These are phyloP conservation scores for Lasiodiplodia sp. DNA, from an alignment of 2,329 filamentous ascomycete genomes.

Conservation along the genomic window DNA sequence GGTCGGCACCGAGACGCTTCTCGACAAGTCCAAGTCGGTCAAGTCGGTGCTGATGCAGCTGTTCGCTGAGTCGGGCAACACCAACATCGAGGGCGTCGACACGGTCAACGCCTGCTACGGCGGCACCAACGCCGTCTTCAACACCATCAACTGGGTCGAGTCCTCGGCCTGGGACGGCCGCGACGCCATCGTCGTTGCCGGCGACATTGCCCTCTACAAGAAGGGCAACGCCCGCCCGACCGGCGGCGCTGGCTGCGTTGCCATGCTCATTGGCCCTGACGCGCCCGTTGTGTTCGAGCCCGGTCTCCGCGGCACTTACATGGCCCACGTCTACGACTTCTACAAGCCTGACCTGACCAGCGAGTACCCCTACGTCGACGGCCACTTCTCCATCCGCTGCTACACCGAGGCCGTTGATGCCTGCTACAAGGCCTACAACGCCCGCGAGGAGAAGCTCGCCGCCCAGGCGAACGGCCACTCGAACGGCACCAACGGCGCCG, in stretches of 20 bases:
- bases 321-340: slow-evolving; percentile 62
- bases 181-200: slow-evolving; percentile 60
- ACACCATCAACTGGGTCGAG: slow-evolving; percentile 62
- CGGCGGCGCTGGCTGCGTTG: slow-evolving; percentile 61
- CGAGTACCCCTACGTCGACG: slow-evolving; percentile 62
- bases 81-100: slow-evolving; percentile 62
- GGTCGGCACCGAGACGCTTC: slow-evolving; percentile 62
- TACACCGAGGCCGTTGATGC: slow-evolving; percentile 61
- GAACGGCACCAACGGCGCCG: slow-evolving; percentile 43
- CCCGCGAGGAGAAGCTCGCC: slow-evolving; percentile 56
- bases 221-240: slow-evolving; percentile 62
- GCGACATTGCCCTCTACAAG: slow-evolving; percentile 63
- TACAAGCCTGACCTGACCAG: slow-evolving; percentile 63
- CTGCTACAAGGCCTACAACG: slow-evolving; percentile 63
- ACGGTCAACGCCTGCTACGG: slow-evolving; percentile 64
- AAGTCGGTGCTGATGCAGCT: slow-evolving; percentile 63
- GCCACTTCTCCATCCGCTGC: slow-evolving; percentile 61
- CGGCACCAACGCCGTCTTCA: slow-evolving; percentile 63
- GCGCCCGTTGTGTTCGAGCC: slow-evolving; percentile 60
- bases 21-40: slow-evolving; percentile 64
- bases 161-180: slow-evolving; percentile 62
- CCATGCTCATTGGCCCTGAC: slow-evolving; percentile 61
- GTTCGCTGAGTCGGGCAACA: slow-evolving; percentile 60
- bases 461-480: slow-evolving; percentile 50
- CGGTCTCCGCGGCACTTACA: slow-evolving; percentile 58